Percentiles rank a stretch among this genome's conserved stretches.
Evolutionary conservation across 805 yeast species (phyloP).

Genomic region (Vanderwaltozyma yarrowii): DNA sequence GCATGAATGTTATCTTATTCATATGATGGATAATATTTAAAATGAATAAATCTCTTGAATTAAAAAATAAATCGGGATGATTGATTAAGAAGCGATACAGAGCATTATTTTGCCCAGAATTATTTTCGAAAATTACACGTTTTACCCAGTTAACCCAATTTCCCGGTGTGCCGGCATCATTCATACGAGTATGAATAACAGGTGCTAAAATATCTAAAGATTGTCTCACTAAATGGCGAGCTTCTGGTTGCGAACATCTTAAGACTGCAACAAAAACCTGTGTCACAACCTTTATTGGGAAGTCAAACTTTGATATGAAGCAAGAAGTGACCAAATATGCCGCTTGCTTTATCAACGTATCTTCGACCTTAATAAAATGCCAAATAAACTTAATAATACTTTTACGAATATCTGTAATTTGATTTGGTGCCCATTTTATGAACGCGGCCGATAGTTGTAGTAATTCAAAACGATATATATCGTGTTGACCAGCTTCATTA

Average conservation of each 20-base stretch:
- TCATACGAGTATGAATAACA: slow-evolving; percentile 60
- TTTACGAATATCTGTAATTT: slow-evolving; percentile 53
- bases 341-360: slow-evolving; percentile 77
- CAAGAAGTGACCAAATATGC: slow-evolving; percentile 84
- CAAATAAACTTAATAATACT: slow-evolving; percentile 90
- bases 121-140: slow-evolving; percentile 82
- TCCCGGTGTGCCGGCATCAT: slow-evolving; percentile 36
- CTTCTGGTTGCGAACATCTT: slow-evolving; percentile 76
- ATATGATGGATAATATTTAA: slow-evolving; percentile 84
- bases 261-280: slow-evolving; percentile 87
- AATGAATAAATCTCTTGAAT: slow-evolving; percentile 80
- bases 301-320: slow-evolving; percentile 79
- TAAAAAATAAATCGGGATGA: slow-evolving; percentile 75
- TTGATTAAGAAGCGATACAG: slow-evolving; percentile 83
- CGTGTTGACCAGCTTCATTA: slow-evolving; percentile 57
- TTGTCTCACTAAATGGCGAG: slow-evolving; percentile 71
- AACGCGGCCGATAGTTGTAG: slow-evolving; percentile 73
- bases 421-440: slow-evolving; percentile 54
- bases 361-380: slow-evolving; percentile 86
- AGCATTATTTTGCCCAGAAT: slow-evolving; percentile 73
- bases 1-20: slow-evolving; percentile 75
- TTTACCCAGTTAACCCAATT: slow-evolving; percentile 94
- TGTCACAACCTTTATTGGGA: slow-evolving; percentile 79
- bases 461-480: slow-evolving; percentile 64
- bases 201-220: slow-evolving; percentile 87